Conservation (phyloP, 495 filamentous ascomycete species). For the Tuber borchii region DNA sequence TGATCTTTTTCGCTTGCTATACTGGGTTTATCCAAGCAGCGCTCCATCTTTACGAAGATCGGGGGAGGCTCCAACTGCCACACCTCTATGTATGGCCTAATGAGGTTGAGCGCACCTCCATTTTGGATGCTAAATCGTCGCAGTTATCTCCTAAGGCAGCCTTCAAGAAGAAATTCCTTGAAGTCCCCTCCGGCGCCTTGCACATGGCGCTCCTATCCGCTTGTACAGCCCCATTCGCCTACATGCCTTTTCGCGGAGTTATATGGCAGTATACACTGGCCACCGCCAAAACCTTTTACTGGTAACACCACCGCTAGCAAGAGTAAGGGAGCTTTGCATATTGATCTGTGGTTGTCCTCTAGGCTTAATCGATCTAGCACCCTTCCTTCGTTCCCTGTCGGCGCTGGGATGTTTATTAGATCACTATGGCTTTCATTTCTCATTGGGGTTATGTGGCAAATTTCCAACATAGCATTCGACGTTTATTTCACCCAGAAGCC, state of each 20-base stretch:
- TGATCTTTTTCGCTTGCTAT: constrained; percentile 61
- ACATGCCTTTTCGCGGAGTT: constrained; percentile 56
- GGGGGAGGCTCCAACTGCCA: constrained; percentile 60
- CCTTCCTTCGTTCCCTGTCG: constrained; percentile 55
- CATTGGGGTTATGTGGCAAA: constrained; percentile 64
- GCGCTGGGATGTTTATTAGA: constrained; percentile 52
- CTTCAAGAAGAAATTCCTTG: constrained; percentile 42
- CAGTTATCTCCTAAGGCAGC: constrained; percentile 39
- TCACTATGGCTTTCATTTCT: constrained; percentile 60
- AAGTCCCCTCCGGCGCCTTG: constrained; percentile 40
- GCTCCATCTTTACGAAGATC: constrained; percentile 65
- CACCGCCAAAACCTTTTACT: constrained; percentile 63
- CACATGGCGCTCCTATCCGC: constrained; percentile 46
- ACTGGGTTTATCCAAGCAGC: constrained; percentile 63
- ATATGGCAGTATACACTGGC: constrained; percentile 63
- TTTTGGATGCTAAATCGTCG: constrained; percentile 39
- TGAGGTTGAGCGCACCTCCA: constrained; percentile 39
- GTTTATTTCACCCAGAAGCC: constrained; percentile 72
- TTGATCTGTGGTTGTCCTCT: neutral
- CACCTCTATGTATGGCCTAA: constrained; percentile 34
- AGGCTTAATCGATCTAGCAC: constrained; percentile 64
- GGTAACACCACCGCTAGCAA: constrained; percentile 11
- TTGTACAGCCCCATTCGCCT: constrained; percentile 53
- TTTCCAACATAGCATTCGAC: constrained; percentile 68
- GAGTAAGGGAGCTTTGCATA: neutral